Evolutionary conservation across 441 rosid genomes (phyloP).

Genomic region (Adansonia grandidieri): DNA sequence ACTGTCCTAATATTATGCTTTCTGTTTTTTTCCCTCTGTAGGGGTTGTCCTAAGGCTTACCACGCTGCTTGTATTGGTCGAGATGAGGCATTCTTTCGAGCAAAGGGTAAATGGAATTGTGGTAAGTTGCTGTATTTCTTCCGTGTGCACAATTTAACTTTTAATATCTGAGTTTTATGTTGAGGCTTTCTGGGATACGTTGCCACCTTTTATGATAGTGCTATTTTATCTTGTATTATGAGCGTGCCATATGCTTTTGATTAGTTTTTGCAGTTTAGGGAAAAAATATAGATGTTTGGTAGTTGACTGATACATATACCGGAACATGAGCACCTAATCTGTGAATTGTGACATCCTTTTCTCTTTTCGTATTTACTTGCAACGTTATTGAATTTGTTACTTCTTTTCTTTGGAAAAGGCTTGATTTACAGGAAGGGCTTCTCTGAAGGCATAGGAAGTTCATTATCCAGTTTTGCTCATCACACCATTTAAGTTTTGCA

Average conservation of each 20-base stretch:
- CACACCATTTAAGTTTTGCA: slow-evolving; percentile 47
- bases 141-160: neutral
- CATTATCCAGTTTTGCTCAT: slow-evolving; percentile 32
- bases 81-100: slow-evolving; percentile 81
- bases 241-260: slow-evolving; percentile 14
- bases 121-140: slow-evolving; percentile 52
- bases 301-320: neutral
- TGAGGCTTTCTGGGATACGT: neutral
- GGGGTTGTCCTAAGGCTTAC: slow-evolving; percentile 99
- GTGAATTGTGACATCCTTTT: slow-evolving; percentile 21
- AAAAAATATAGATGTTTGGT: neutral
- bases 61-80: slow-evolving; percentile 86
- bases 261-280: neutral
- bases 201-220: neutral
- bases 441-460: slow-evolving; percentile 48
- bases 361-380: slow-evolving; percentile 28
- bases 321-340: slow-evolving; percentile 12
- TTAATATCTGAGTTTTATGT: neutral
- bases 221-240: slow-evolving; percentile 14
- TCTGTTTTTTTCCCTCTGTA: slow-evolving; percentile 35
- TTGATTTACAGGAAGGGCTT: slow-evolving; percentile 40
- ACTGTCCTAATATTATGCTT: slow-evolving; percentile 21
- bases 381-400: slow-evolving; percentile 37
- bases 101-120: slow-evolving; percentile 91
- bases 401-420: slow-evolving; percentile 45